Percentiles rank a stretch among this genome's conserved stretches.
Conservation (phyloP, 2,329 filamentous ascomycete species). For the Parascedosporium putredinis region DNA sequence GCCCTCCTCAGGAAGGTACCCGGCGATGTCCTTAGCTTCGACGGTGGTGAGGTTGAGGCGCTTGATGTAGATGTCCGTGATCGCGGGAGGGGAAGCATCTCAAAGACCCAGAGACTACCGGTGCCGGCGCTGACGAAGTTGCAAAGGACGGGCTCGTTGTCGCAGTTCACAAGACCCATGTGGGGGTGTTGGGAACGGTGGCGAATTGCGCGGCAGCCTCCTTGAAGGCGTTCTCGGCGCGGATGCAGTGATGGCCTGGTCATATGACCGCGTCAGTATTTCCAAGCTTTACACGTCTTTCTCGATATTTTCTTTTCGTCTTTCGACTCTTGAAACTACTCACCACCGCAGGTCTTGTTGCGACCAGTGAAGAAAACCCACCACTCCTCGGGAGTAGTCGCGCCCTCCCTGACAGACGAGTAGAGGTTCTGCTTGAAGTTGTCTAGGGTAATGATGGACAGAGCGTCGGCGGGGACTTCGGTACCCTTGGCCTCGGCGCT, state of each 20-base stretch:
- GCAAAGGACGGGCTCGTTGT: conserved; percentile 64
- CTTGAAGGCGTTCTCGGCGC: conserved; percentile 55
- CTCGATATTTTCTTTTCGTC: no score
- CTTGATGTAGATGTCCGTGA: conserved; percentile 54
- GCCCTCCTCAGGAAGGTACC: conserved; percentile 35
- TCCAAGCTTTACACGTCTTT: no score
- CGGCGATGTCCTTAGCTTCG: conserved; percentile 50
- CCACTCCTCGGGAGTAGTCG: conserved; percentile 62
- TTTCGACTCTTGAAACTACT: no score
- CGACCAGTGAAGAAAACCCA: conserved; percentile 64
- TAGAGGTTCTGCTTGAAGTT: conserved; percentile 64
- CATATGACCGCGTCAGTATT: no score
- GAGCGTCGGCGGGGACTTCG: conserved; percentile 24
- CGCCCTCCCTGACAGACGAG: conserved; percentile 45
- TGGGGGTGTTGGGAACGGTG: conserved; percentile 47
- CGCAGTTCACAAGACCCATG: conserved; percentile 63
- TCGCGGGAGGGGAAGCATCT: conserved; percentile 53
- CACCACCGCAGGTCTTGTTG: conserved; percentile 68
- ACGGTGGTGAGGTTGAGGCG: conserved; percentile 60
- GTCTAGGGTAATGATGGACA: conserved; percentile 47
- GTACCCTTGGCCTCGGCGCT: conserved; percentile 36
- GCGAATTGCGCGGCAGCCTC: conserved; percentile 56
- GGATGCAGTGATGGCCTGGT: conserved; percentile 37
- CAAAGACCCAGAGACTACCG: conserved; percentile 56
- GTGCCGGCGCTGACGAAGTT: conserved; percentile 59